These are phyloP conservation scores for Podaxis pistillaris DNA, from an alignment of 768 basidiomycete genomes.

Conservation along the genomic window DNA sequence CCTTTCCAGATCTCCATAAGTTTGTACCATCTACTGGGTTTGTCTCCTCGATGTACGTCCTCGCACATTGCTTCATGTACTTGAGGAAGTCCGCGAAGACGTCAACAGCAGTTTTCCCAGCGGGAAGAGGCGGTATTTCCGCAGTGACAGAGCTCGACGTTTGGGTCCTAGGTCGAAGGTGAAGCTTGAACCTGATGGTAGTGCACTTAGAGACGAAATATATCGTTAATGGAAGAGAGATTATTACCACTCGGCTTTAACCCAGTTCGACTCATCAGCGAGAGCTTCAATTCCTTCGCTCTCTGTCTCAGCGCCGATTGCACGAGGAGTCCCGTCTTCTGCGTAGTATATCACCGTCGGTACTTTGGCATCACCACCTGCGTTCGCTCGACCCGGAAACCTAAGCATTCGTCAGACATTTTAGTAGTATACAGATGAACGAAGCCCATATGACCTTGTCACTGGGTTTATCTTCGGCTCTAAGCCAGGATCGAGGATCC, in stretches of 20 bases:
- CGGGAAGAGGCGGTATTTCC: slow-evolving; percentile 29
- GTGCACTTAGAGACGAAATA: slow-evolving; percentile 11
- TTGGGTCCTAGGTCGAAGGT: slow-evolving; percentile 17
- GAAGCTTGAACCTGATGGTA: slow-evolving; percentile 28
- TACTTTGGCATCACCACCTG: slow-evolving; percentile 44
- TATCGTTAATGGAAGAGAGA: slow-evolving; percentile 13
- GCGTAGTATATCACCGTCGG: slow-evolving; percentile 49
- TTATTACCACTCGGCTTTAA: slow-evolving; percentile 43
- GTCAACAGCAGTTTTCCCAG: slow-evolving; percentile 30
- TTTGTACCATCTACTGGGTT: slow-evolving; percentile 32
- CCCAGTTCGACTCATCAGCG: slow-evolving; percentile 45
- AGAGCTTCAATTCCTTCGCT: slow-evolving; percentile 32
- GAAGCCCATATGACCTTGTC: slow-evolving; percentile 18
- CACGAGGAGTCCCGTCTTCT: slow-evolving; percentile 30
- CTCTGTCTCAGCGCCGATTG: slow-evolving; percentile 43
- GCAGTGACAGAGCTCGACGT: background rate
- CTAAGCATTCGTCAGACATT: slow-evolving; percentile 21
- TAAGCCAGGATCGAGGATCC: slow-evolving; percentile 38
- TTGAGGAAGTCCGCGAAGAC: slow-evolving; percentile 40
- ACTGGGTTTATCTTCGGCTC: slow-evolving; percentile 23
- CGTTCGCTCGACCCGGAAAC: slow-evolving; percentile 41
- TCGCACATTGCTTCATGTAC: slow-evolving; percentile 38
- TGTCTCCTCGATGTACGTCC: slow-evolving; percentile 35
- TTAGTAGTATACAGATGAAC: background rate
- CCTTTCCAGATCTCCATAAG: slow-evolving; percentile 24